Base-by-base conservation (phyloP, 495 filamentous ascomycete species). In the Penicillium angulare region DNA sequence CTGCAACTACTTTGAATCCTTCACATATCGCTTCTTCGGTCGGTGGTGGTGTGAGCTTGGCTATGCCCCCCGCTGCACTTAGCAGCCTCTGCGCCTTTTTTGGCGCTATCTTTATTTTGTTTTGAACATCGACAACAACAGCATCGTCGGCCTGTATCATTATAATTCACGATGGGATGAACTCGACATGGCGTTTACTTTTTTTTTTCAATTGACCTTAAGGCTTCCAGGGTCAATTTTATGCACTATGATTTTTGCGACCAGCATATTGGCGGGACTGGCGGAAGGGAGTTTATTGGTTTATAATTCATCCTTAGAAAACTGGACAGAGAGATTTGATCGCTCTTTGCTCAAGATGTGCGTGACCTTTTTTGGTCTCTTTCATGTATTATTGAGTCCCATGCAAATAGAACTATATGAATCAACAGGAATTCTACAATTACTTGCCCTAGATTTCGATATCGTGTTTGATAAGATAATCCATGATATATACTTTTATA, bases 261-360 rank as follows among this genome's bases (percentile, higher is more conserved):
- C 21, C 42, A 43, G 62, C 53, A 63, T 63, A 57, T 43, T 49
- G 55, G 50, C 33, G 53, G n/a, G n/a, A n/a, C n/a, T n/a, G n/a
- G n/a, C n/a, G n/a, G n/a, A n/a, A n/a, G 27, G 27, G 27, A 7
- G 27, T 34, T 60, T 55, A 47, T 29, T 47, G 31, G 7, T 20
- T 48, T n/a, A n/a, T n/a, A n/a, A n/a, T n/a, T n/a, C n/a, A n/a
- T n/a, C n/a, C n/a, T n/a, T n/a, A n/a, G n/a, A n/a, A n/a, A n/a
- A n/a, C n/a, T n/a, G n/a, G n/a, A n/a, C n/a, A n/a, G n/a, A 18
- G 27, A 10, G 27, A 31, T 12, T 31, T 31, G 27, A 31, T 9
- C 13, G 8, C 27, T 31, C 13, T 31, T 31, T 31, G 27, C 13
- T 31, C 5, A 31, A 7, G 27, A 12, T 9, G 2, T 6, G 27